A percentile compares a stretch with the other conserved stretches of the same genome.
Evolutionary conservation across 371 early-diverging fungal species (phyloP).

Genomic region (Mucor racemosus): DNA sequence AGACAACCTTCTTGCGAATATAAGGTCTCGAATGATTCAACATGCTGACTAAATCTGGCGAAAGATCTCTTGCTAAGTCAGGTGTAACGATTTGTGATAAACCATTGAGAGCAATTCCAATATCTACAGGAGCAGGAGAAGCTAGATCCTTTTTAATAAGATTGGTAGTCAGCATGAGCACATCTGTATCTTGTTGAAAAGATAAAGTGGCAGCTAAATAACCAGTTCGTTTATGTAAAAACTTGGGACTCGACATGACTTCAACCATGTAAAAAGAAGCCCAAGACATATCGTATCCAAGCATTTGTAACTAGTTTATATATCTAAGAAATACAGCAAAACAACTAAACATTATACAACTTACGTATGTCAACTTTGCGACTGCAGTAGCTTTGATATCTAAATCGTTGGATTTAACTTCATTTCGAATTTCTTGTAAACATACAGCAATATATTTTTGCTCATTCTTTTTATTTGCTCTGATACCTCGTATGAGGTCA

Average conservation of each 20-base stretch:
- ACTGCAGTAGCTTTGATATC: conserved; percentile 87
- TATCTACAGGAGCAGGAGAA: conserved; percentile 78
- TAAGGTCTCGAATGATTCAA: conserved; percentile 90
- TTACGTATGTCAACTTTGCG: conserved; percentile 87
- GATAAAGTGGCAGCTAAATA: conserved; percentile 91
- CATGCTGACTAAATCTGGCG: conserved; percentile 85
- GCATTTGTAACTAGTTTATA: conserved; percentile 84
- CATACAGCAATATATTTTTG: conserved; percentile 83
- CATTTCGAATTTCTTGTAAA: conserved; percentile 87
- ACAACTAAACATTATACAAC: conserved; percentile 10
- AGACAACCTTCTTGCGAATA: conserved; percentile 89
- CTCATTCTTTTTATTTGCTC: conserved; percentile 92
- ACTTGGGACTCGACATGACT: conserved; percentile 92
- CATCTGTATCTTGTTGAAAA: conserved; percentile 93
- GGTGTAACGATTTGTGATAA: conserved; percentile 91
- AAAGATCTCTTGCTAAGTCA: conserved; percentile 90
- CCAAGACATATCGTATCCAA: conserved; percentile 97
- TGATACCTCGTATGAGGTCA: conserved; percentile 91
- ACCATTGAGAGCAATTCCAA: conserved; percentile 89
- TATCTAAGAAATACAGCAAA: not conserved
- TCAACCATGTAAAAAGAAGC: conserved; percentile 96
- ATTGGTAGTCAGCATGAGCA: conserved; percentile 95
- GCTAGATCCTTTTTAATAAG: conserved; percentile 95
- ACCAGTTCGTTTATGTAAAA: conserved; percentile 86
- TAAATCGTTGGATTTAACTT: conserved; percentile 84